These are phyloP conservation scores for Pythium insidiosum DNA, from an alignment of 352 stramenopile genomes.

Conservation along the genomic window DNA sequence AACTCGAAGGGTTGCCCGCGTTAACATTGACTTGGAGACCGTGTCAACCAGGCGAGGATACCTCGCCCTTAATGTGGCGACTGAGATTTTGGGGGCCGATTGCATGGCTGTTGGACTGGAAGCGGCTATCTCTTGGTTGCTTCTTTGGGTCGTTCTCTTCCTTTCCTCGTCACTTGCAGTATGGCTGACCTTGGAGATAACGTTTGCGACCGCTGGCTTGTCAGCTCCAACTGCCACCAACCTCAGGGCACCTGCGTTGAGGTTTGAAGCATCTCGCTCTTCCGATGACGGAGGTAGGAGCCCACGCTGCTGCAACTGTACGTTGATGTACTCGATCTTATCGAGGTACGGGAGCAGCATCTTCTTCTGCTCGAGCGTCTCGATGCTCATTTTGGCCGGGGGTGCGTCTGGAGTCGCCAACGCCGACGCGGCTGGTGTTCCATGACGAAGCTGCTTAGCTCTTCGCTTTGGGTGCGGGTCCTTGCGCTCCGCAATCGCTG, in stretches of 20 bases:
- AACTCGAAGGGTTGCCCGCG: conserved; percentile 16
- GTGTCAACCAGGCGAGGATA: conserved; percentile 45
- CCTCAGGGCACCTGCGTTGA: too few species aligned
- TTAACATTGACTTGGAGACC: conserved; percentile 12
- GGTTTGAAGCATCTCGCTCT: background rate
- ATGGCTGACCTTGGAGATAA: background rate
- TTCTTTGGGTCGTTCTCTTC: background rate
- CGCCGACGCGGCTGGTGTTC: conserved; percentile 1
- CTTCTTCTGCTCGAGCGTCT: conserved; percentile 66
- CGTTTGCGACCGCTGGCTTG: too few species aligned
- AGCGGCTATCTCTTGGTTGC: conserved; percentile 1
- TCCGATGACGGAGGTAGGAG: conserved; percentile 19
- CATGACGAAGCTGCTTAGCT: too few species aligned
- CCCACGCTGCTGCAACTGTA: conserved; percentile 51
- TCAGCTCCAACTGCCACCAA: too few species aligned
- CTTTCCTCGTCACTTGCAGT: background rate
- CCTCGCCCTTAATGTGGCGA: conserved; percentile 23
- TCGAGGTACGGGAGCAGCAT: conserved; percentile 78
- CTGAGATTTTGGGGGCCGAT: conserved; percentile 21
- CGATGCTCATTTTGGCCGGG: conserved; percentile 30
- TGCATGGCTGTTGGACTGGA: too few species aligned
- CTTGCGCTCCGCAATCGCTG: too few species aligned
- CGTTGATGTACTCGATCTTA: conserved; percentile 86
- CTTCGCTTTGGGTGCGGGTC: too few species aligned
- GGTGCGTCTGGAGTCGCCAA: background rate